Evolutionary conservation across 1,284 basidiomycete species (phyloP).

Genomic region (Melampsora americana): DNA sequence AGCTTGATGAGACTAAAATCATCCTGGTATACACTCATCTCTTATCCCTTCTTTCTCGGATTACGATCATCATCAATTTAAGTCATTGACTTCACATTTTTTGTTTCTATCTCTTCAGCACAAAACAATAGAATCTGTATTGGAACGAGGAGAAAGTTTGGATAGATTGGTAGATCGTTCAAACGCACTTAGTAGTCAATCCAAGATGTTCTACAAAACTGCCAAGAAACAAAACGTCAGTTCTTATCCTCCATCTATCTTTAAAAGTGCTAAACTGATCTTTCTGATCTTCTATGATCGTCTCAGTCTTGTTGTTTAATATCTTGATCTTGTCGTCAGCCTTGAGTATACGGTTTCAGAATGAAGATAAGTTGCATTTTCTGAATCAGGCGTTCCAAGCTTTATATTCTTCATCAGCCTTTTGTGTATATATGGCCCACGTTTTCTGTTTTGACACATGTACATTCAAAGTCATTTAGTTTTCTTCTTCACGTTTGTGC

Average conservation of each 20-base stretch:
- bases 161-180: constrained; percentile 96
- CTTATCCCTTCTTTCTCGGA: background rate
- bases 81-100: background rate
- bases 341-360: no score
- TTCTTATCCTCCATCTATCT: background rate
- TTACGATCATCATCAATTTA: background rate
- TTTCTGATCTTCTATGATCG: no score
- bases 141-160: constrained; percentile 93
- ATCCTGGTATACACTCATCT: constrained; percentile 67
- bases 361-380: no score
- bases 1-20: constrained; percentile 99
- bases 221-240: constrained; percentile 66
- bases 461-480: no score
- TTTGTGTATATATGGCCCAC: no score
- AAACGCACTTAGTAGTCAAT: constrained; percentile 81
- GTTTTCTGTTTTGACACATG: no score
- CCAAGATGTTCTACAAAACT: constrained; percentile 86
- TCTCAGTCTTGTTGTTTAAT: no score
- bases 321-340: no score
- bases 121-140: constrained; percentile 97
- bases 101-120: constrained; percentile 62
- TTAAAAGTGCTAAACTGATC: no score
- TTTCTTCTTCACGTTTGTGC: no score
- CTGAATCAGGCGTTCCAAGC: no score
- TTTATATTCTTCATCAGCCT: no score